phyloP scores from a whole-genome alignment of 1,139 yeast species.

The Blastobotrys capitulatus region DNA sequence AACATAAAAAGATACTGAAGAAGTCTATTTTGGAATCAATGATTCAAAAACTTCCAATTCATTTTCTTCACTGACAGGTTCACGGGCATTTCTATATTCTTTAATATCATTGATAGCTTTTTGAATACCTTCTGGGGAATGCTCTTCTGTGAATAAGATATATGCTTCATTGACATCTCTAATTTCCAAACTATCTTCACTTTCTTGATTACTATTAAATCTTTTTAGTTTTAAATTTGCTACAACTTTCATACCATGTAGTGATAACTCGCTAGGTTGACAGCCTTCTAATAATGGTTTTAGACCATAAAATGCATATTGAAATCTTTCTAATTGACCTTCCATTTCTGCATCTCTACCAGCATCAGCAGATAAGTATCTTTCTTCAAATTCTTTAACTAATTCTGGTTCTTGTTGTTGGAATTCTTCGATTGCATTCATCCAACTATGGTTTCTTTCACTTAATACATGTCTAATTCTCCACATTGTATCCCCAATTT shows the following conservation, averaged over 20 bases:
- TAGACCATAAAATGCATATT: slow-evolving; percentile 76
- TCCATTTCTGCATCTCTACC: slow-evolving; percentile 56
- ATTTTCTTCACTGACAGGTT: slow-evolving; percentile 12
- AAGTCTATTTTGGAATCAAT: not conserved
- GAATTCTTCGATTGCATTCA: slow-evolving; percentile 51
- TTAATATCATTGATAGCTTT: slow-evolving; percentile 52
- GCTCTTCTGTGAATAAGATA: slow-evolving; percentile 43
- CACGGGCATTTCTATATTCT: slow-evolving; percentile 27
- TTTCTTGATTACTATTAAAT: slow-evolving; percentile 32
- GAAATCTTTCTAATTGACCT: slow-evolving; percentile 70
- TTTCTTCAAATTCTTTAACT: slow-evolving; percentile 50
- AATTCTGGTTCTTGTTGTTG: slow-evolving; percentile 42
- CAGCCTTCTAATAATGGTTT: slow-evolving; percentile 46
- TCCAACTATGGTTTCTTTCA: slow-evolving; percentile 75
- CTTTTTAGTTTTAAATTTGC: slow-evolving; percentile 60
- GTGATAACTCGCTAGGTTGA: slow-evolving; percentile 54
- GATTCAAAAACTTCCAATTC: slow-evolving; percentile 12
- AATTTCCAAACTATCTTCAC: slow-evolving; percentile 18
- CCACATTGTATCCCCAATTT: slow-evolving; percentile 56
- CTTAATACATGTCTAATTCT: slow-evolving; percentile 80
- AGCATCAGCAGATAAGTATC: slow-evolving; percentile 53
- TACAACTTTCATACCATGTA: slow-evolving; percentile 61
- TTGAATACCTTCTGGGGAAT: slow-evolving; percentile 40
- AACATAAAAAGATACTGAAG: not conserved
- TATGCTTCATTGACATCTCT: slow-evolving; percentile 49